Evolutionary conservation across 192 early-diverging fungal species (phyloP), one percentile per base, ranked within the genome.

Genomic region (Coemansia sp.): DNA sequence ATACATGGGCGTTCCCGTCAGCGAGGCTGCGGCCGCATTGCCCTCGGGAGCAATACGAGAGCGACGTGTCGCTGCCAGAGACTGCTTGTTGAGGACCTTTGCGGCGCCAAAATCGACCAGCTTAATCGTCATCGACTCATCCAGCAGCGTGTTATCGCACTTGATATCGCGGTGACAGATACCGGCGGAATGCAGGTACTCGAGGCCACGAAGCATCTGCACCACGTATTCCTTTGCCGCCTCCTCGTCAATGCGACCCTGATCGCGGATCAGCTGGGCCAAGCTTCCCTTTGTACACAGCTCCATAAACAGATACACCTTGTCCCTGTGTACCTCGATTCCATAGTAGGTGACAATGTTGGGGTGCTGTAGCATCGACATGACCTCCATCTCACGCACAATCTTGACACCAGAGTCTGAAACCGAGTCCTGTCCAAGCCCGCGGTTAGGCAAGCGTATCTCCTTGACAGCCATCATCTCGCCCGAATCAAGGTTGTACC

Each of bases 401-500:
- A 95, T 89, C 24, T 83, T 82, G 46, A 83, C 81, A 26, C 62
- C 57, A 37, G 53, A 20, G 29, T 55, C 46, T 5, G 24, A 19
- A 3, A 20, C 58, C 2, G 49, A 46, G 7, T 43, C 42, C 29
- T 53, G 55, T 20, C 45, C 47, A 7, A 53, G 38, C 66, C 60
- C 53, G 60, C 84, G 34, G 80, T 55, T 86, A 11, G 83, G 86
- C 71, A 92, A 89, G 20, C 85, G 77, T 46, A 95, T 95, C 54
- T 93, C 93, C 61, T 95, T 95, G 55, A 93, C 93, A 0, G 93
- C 93, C 86, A 95, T 91, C 14, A 92, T 54, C 44, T 87, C 88
- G 28, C 87, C 85, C 2, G 87, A 82, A 55, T 89, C 87, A 24
- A 90, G 78, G 42, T 93, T 93, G 50, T 87, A 83, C 7, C 85